Base-by-base conservation (phyloP, 345 rosid species). In the Eucalyptus erythrocorys region DNA sequence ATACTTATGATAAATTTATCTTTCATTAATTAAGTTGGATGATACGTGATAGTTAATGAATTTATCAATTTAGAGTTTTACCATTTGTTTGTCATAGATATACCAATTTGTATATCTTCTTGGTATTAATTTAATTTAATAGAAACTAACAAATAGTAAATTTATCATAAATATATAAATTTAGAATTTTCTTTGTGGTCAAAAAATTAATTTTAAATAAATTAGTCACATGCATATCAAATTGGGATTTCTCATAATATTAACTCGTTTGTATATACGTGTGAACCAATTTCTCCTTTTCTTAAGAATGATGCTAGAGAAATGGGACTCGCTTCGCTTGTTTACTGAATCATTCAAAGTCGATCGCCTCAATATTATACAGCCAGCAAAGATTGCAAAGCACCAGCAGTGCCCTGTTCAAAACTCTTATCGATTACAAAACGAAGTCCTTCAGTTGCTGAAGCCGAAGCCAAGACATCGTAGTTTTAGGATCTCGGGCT, bases 41-140 rank as follows among this genome's bases (percentile, higher is more conserved):
- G 0, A 51, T 0, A 51, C 0, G 4, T 51, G 4, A 0, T 51
- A 51, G 1, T 51, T 19, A 0, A 51, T 0, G 0, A 1, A 0
- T 51, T 24, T 51, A 19, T 2, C 1, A 19, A 21, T 51, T 19
- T 7, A 0, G 0, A 0, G 26, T 51, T 51, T 51, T 51, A 51
- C 26, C 26, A 21, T 51, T 0, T 1, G 1, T 51, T 51, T 51
- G 4, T 0, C 10, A 0, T 51, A 19, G 0, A 2, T 51, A 51
- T 51, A 7, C 26, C 9, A 51, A 51, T 51, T 51, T 51, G 10
- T 51, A 51, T 51, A 51, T 21, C 10, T 51, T 0, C 1, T 8
- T 51, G 10, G 4, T 51, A 51, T 51, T 51, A 51, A 21, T 51
- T 51, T 51, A 51, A 7, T 19, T 51, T 51, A 1, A 51, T 1